Evolutionary conservation across 257 asterid species (phyloP), one percentile per base, ranked within the genome.

Genomic region (Nicotiana knightiana): DNA sequence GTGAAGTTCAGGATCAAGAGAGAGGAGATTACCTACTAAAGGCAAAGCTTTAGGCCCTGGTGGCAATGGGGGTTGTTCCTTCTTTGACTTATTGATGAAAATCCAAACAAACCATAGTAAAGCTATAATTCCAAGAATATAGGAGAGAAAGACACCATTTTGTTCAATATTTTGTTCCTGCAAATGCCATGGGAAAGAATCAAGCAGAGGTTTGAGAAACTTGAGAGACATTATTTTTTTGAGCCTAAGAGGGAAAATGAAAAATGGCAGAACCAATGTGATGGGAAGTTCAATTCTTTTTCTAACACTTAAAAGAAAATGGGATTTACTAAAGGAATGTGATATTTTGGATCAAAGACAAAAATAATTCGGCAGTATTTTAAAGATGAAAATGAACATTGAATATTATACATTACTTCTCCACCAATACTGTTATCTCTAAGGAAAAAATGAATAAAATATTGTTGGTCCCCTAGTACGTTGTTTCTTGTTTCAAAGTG

Each of bases 1-100:
- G 83, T 93, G 98, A 13, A 92, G 93, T 51, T 93, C 91, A 2
- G 93, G 93, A 21, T 90, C 91, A 12, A 93, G 94, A 70, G 98
- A 92, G n/a, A 89, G 86, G 81, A 92, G 96, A 84, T 93, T 93
- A 30, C 98, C 97, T 1, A 92, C 4, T 0, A 93, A 67, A 30
- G 96, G 97, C 28, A 88, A 59, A 26, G 95, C 90, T 71, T 6
- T 81, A 1, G 94, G 98, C 1, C 98, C 97, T 0, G 95, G 95
- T 0, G 93, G 97, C 26, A 86, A 63, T 9, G 86, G 86, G 9
- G 85, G 33, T 3, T 77, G 79, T 4, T 21, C 77, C 28, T 79
- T 77, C 32, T 35, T 65, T 28, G 85, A 81, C 46, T 80, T 59
- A 21, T n/a, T 80, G 71, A 71, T 21, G 3, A 84, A 73, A 3